Evolutionary conservation across 1,284 basidiomycete species (phyloP).

Genomic region (Chiua sp.): DNA sequence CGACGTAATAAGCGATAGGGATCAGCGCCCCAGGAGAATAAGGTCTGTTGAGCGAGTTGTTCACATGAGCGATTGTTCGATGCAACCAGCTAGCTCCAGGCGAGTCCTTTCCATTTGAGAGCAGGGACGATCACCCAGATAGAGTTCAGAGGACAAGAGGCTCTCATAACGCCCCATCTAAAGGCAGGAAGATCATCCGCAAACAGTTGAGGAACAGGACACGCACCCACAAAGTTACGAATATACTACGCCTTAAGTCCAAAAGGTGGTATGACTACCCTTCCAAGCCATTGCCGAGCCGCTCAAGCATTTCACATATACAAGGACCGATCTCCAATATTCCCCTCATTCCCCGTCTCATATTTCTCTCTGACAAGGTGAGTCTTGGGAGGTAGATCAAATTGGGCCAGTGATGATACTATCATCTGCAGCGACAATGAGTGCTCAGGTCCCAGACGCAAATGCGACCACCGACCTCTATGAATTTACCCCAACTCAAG

Average conservation of each 20-base stretch:
- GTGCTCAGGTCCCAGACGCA: neutral
- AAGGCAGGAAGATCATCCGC: neutral
- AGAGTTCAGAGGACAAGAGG: neutral
- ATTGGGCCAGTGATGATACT: neutral
- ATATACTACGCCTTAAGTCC: slow-evolving; percentile 8
- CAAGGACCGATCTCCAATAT: neutral
- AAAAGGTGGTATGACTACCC: slow-evolving; percentile 2
- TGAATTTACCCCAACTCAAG: slow-evolving; percentile 57
- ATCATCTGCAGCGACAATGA: slow-evolving; percentile 19
- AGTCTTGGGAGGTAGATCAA: neutral
- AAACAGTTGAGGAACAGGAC: slow-evolving; percentile 6
- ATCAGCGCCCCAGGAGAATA: slow-evolving; percentile 8
- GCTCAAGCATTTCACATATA: slow-evolving; percentile 27
- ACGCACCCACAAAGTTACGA: neutral
- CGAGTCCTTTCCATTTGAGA: neutral
- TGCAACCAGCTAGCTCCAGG: neutral
- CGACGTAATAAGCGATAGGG: neutral
- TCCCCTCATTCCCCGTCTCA: neutral
- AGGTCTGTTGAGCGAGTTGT: neutral
- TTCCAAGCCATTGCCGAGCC: neutral
- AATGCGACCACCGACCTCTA: slow-evolving; percentile 21
- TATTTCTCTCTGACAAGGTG: slow-evolving; percentile 2
- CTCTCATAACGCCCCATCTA: neutral
- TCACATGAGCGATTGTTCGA: neutral
- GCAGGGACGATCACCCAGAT: slow-evolving; percentile 11